A percentile compares a stretch with the other conserved stretches of the same genome.
Evolutionary conservation across 768 basidiomycete species (phyloP).

Genomic region (Sutorius australiensis): DNA sequence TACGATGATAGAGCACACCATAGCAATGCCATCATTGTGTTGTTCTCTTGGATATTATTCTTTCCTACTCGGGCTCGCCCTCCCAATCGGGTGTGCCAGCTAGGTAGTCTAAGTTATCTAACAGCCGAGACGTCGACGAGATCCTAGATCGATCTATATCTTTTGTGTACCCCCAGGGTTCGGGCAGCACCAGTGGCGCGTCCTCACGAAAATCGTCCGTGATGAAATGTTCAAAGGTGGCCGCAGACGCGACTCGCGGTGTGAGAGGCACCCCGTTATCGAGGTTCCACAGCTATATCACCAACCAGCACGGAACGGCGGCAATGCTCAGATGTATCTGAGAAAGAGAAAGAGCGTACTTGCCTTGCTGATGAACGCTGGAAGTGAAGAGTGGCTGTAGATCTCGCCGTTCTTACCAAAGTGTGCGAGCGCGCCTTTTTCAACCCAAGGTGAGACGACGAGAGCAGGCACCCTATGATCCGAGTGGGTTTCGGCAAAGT

Average conservation of each 20-base stretch:
- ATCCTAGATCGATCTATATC: not conserved
- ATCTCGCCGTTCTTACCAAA: not conserved
- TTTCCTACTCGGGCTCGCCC: not conserved
- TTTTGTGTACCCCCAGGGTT: constrained; percentile 18
- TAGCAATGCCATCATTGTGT: not conserved
- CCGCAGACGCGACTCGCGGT: constrained; percentile 17
- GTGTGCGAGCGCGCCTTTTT: constrained; percentile 18
- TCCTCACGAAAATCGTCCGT: constrained; percentile 20
- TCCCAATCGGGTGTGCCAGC: not conserved
- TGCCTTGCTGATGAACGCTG: constrained; percentile 22
- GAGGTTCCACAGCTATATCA: constrained; percentile 21
- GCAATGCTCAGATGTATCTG: not conserved
- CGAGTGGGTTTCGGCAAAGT: too few species aligned
- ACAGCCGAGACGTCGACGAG: not conserved
- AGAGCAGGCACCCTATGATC: constrained; percentile 17
- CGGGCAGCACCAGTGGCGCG: constrained; percentile 11
- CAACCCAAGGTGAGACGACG: constrained; percentile 24
- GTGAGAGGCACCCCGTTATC: constrained; percentile 21
- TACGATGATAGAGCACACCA: not conserved
- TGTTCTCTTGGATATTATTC: too few species aligned
- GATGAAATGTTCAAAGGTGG: constrained; percentile 24
- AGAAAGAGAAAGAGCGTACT: too few species aligned
- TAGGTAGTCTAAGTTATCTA: not conserved
- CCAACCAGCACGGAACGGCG: too few species aligned
- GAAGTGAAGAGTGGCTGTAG: constrained; percentile 24